Evolutionary conservation across 176 grass and related monocot genomes (phyloP), one percentile per base, ranked within the genome.

Genomic region (Musa schizocarpa): DNA sequence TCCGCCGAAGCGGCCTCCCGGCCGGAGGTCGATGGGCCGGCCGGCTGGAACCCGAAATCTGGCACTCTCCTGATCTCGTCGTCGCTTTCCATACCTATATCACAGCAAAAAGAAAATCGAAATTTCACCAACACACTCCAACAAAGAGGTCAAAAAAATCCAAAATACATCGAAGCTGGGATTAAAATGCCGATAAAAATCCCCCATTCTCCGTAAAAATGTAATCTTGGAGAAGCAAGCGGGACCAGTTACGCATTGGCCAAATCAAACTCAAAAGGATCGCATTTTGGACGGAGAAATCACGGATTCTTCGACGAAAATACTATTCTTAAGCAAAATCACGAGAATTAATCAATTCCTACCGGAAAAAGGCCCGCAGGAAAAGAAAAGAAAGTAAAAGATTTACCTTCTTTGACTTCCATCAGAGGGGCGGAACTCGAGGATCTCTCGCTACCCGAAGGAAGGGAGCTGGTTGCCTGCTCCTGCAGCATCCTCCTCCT

Each of bases 21-120:
- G 8, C 90, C 94, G 10, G 94, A 91, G 52, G 88, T 90, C 48
- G 94, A 85, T 7, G 80, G 27, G 1, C 51, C 73, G n/a, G 72
- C 69, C 23, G 70, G 70, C 53, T 80, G 88, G 71, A 79, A 77
- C 77, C 89, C 92, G 48, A 96, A 88, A 84, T 91, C 95, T 52
- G 95, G 95, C 76, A 98, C 95, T 80, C 90, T 83, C 78, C 95
- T 86, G 79, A 93, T 91, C 84, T 98, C 95, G 84, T 98, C 95
- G 62, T 98, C 95, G 77, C 95, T 98, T 86, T 98, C 90, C 84
- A 50, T 74, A 12, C 90, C 93, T 93, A 50, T n/a, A 50, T 50
- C 68, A 70, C 17, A 52, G 13, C 68, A 34, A 9, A 24, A 27
- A 27, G 26, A 70, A 70, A 17, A 51, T 13, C 11, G 2, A 17